Evolutionary conservation across 2,329 filamentous ascomycete species (phyloP), one percentile per base, ranked within the genome.

Genomic region (Graphilbum sp.): DNA sequence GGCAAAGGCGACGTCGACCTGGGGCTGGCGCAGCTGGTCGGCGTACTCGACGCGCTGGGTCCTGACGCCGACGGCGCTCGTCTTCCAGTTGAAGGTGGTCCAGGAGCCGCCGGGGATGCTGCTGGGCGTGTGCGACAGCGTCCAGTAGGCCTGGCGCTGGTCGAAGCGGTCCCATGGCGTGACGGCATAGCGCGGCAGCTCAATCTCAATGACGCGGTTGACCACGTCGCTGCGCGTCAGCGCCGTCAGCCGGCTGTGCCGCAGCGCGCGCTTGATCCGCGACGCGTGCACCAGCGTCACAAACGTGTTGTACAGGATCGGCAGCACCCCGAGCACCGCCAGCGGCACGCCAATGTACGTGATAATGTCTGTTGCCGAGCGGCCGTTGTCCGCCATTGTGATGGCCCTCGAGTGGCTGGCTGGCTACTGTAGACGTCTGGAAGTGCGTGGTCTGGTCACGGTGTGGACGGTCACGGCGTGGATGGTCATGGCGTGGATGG

Each of bases 21-120:
- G 66, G 0, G 66, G 66, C 50, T 69, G 66, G 8, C 65, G 58
- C 8, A 69, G 56, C 50, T 69, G 65, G 39, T 69, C 66, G 9
- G 64, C 67, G 45, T 78, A 79, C 50, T 78, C 72, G 30, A 79
- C 61, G 25, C 75, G 62, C 54, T 77, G 75, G 13, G 69, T 68
- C 49, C 71, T 74, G 39, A 68, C 58, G 2, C 75, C 74, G 19
- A 77, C 75, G 3, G 67, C 58, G 45, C 75, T 65, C n/a, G 66
- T 66, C 47, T 66, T 67, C 74, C 75, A 79, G 52, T 79, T 69
- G 50, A 79, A 76, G 0, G 66, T 67, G 0, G 73, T 75, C 74
- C 74, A 79, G 21, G 60, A 66, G 0, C 75, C 75, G 3, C 75
- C 75, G 1, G 68, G 67, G 32, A 76, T 67, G 12, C 53, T 55